Conservation (phyloP, 2,329 filamentous ascomycete species). For the Aspergillus pseudonomiae region DNA sequence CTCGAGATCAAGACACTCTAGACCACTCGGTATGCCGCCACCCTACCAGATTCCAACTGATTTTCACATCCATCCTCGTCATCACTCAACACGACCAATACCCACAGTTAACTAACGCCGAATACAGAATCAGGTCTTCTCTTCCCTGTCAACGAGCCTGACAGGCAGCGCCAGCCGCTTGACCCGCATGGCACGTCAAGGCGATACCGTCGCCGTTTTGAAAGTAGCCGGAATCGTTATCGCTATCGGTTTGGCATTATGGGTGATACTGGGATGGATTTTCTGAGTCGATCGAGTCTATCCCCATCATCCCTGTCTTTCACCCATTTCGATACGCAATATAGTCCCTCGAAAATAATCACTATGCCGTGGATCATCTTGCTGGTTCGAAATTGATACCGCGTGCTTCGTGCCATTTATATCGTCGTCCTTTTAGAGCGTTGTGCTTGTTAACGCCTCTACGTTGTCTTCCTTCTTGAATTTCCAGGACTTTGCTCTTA, state of each 20-base stretch:
- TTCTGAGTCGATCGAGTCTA: constrained; percentile 41
- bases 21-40: constrained; percentile 72
- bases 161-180: constrained; percentile 82
- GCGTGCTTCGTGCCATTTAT: background rate
- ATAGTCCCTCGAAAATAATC: background rate
- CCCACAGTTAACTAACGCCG: background rate
- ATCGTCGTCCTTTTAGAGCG: constrained; percentile 1
- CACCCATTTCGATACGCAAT: background rate
- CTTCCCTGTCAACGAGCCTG: constrained; percentile 77
- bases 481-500: background rate
- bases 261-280: constrained; percentile 69
- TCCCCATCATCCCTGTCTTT: background rate
- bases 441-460: background rate
- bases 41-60: background rate
- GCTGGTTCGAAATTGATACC: constrained; percentile 17
- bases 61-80: background rate
- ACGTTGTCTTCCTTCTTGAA: background rate
- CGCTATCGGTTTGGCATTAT: constrained; percentile 72
- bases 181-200: constrained; percentile 85
- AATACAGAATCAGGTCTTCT: constrained; percentile 81
- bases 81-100: background rate
- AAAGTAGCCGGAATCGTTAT: constrained; percentile 86
- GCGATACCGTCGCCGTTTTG: constrained; percentile 87
- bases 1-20: constrained; percentile 82
- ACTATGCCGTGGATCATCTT: constrained; percentile 8